Evolutionary conservation across 2,329 filamentous ascomycete species (phyloP), one percentile per base, ranked within the genome.

Genomic region (Aureobasidium zeae): DNA sequence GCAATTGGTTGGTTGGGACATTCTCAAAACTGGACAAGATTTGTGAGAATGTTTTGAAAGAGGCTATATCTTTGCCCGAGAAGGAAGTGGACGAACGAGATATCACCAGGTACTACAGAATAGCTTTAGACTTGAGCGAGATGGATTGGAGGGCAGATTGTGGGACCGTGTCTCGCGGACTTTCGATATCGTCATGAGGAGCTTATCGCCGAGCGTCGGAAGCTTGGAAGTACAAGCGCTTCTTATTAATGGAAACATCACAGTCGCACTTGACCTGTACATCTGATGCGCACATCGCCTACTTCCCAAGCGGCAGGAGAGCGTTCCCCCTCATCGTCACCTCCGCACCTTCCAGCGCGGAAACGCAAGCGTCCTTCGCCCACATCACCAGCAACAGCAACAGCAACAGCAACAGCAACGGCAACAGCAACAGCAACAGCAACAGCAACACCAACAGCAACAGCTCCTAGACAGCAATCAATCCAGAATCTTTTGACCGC

Each of bases 1-100:
- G 76, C 58, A 64, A 41, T 53, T 77, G 42, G 52, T 79, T 5
- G 75, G 76, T 0, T 79, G 75, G 74, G 72, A 77, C 37, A 59
- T 72, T 5, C 53, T 72, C 3, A 24, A 39, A 37, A 19, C 19
- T 25, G 34, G 49, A 48, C 16, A 35, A 13, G 24, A 37, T 2
- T 11, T 37, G 42, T 44, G n/a, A 30, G 11, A n/a, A 25, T 6
- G 7, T 25, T 6, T 25, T 6, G 22, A 25, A 6, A 11, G n/a
- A n/a, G n/a, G n/a, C n/a, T n/a, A n/a, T n/a, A n/a, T n/a, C n/a
- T 25, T 25, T 25, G 22, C 22, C 11, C 22, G 22, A 11, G 22
- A 25, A 25, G 22, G 7, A n/a, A n/a, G n/a, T n/a, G n/a, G n/a
- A n/a, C n/a, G n/a, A n/a, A n/a, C n/a, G n/a, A n/a, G n/a, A n/a